Evolutionary conservation across 2,329 filamentous ascomycete species (phyloP), one percentile per base, ranked within the genome.

Genomic region (Ascochyta viciae-villosae): DNA sequence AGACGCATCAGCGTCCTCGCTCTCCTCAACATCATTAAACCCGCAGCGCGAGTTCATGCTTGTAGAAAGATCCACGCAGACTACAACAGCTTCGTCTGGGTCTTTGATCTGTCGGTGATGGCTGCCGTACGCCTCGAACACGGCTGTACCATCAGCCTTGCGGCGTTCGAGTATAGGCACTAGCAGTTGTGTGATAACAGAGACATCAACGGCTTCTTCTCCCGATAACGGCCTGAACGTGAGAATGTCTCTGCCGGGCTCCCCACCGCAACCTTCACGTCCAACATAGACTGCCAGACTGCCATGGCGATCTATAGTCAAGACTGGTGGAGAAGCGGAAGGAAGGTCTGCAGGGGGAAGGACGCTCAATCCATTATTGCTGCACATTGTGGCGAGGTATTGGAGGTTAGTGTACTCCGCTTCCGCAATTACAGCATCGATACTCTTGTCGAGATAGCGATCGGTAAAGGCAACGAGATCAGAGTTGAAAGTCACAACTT

Each of bases 201-300:
- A 66, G 2, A 70, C 58, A 41, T 78, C 73, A 3, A 76, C 67
- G 7, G 60, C 65, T 27, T 72, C 65, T 46, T 73, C 70, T 15
- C 67, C 23, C 33, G 64, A 64, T 15, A 58, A 59, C 0, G 76
- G 75, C 6, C 72, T 62, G 41, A 76, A 77, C 29, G 76, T 62
- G 9, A 68, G 56, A 16, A 71, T 68, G 27, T 76, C 74, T 29
- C 67, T 56, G 4, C 74, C 72, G 3, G 74, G 15, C 8, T 13
- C 70, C 5, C 37, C 60, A 15, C 65, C 66, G 42, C 72, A 77
- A 3, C 58, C 63, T 51, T 70, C 60, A 24, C 73, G 64, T 1
- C 75, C 76, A n/a, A 69, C 63, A 46, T 76, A 77, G 9, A 75
- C 74, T 8, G 73, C 72, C 10, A 76, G 50, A 24, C 71, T 60